A percentile compares a stretch with the other conserved stretches of the same genome.
Evolutionary conservation across 2,329 filamentous ascomycete genomes (phyloP).

Genomic region (Kalmusia sp.): DNA sequence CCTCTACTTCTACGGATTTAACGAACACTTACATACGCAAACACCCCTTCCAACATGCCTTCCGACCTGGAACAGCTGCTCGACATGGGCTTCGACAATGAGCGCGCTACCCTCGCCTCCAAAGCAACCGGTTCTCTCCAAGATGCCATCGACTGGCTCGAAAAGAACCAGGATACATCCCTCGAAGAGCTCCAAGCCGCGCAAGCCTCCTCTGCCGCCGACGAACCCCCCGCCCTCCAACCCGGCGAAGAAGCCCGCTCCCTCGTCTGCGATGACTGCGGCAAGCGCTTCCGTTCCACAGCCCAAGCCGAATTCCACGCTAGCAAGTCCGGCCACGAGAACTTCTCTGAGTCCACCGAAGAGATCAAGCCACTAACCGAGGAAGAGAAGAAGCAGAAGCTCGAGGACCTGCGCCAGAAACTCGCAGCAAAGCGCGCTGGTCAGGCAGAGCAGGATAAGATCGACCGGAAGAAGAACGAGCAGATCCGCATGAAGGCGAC

Average conservation of each 20-base stretch:
- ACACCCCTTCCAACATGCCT: slow-evolving; percentile 44
- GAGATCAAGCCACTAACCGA: slow-evolving; percentile 90
- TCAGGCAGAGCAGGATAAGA: slow-evolving; percentile 75
- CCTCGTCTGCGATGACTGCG: slow-evolving; percentile 92
- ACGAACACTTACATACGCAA: not conserved
- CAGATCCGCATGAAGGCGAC: slow-evolving; percentile 85
- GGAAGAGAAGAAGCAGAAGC: slow-evolving; percentile 83
- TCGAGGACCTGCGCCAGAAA: slow-evolving; percentile 76
- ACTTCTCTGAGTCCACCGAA: slow-evolving; percentile 93
- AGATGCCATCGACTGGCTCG: slow-evolving; percentile 92
- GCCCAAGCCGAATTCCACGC: slow-evolving; percentile 90
- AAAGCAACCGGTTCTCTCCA: slow-evolving; percentile 84
- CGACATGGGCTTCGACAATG: slow-evolving; percentile 80
- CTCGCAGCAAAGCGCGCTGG: slow-evolving; percentile 75
- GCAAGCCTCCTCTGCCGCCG: slow-evolving; percentile 45
- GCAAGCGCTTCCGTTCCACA: slow-evolving; percentile 84
- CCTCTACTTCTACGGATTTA: not conserved
- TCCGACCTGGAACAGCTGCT: slow-evolving; percentile 67
- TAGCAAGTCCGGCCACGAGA: slow-evolving; percentile 84
- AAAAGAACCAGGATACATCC: slow-evolving; percentile 86
- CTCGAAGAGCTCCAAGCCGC: slow-evolving; percentile 76
- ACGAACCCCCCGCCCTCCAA: slow-evolving; percentile 70
- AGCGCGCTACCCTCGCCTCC: slow-evolving; percentile 81
- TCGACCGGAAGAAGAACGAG: slow-evolving; percentile 86
- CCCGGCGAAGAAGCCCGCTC: slow-evolving; percentile 77